These are phyloP conservation scores for Glutinoglossum americanum DNA, from an alignment of 495 filamentous ascomycete species.

Conservation along the genomic window DNA sequence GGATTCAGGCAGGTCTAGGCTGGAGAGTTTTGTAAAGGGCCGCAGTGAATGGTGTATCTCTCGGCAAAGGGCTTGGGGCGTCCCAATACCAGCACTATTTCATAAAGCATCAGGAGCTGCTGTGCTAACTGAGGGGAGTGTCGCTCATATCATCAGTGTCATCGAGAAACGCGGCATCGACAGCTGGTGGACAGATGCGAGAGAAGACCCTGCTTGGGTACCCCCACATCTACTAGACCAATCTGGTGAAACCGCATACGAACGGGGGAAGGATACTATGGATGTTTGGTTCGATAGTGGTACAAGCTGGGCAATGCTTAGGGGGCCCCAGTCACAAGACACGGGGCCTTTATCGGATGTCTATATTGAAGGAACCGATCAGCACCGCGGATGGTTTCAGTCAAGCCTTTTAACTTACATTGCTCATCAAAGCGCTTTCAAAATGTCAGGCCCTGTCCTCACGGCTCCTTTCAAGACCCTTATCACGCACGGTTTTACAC, in stretches of 20 bases:
- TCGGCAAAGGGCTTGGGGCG: constrained; percentile 89
- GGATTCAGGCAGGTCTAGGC: constrained; percentile 39
- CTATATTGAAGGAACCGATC: constrained; percentile 85
- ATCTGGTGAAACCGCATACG: constrained; percentile 23
- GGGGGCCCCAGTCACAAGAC: constrained; percentile 17
- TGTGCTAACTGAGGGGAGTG: constrained; percentile 51
- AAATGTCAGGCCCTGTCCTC: background rate
- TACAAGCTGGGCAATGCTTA: constrained; percentile 64
- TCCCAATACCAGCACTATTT: constrained; percentile 85
- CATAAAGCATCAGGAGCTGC: constrained; percentile 41
- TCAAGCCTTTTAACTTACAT: constrained; percentile 87
- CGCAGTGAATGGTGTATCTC: constrained; percentile 97
- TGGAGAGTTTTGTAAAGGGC: constrained; percentile 66
- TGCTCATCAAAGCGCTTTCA: constrained; percentile 29
- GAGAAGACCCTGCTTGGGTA: constrained; percentile 54
- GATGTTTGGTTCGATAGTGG: constrained; percentile 99
- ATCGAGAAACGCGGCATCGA: constrained; percentile 60
- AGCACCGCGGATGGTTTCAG: constrained; percentile 97
- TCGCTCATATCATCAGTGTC: constrained; percentile 65
- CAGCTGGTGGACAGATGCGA: constrained; percentile 78
- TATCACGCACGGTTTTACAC: constrained; percentile 86
- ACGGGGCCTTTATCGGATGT: constrained; percentile 47
- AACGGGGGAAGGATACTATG: constrained; percentile 89
- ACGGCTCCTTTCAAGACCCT: constrained; percentile 58
- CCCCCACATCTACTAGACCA: constrained; percentile 28